Evolutionary conservation across 805 yeast species (phyloP).

Genomic region (Citeromyces matritensis): DNA sequence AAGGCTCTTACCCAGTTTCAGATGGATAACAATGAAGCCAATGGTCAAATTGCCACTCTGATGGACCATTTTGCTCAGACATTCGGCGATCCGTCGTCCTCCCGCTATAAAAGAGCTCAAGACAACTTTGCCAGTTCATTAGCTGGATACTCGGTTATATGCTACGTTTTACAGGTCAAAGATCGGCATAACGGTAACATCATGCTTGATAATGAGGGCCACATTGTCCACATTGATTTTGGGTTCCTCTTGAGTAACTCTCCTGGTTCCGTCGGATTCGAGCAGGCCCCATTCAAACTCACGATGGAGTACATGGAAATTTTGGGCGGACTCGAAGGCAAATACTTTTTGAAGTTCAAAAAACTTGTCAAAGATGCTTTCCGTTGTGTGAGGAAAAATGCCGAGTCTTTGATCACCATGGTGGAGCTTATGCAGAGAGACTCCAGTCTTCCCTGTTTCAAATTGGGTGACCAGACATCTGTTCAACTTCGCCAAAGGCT

Average conservation of each 20-base stretch:
- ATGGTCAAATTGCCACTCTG: slow-evolving; percentile 56
- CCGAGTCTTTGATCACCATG: slow-evolving; percentile 63
- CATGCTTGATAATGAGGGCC: slow-evolving; percentile 93
- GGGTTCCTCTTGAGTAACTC: slow-evolving; percentile 88
- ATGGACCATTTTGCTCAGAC: slow-evolving; percentile 66
- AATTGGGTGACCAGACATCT: slow-evolving; percentile 74
- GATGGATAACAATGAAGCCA: slow-evolving; percentile 48
- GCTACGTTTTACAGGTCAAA: slow-evolving; percentile 82
- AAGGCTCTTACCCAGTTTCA: slow-evolving; percentile 76
- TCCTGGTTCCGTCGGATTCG: slow-evolving; percentile 95
- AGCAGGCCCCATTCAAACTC: slow-evolving; percentile 92
- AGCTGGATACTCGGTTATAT: slow-evolving; percentile 85
- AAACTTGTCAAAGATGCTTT: slow-evolving; percentile 59
- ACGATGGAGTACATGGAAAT: slow-evolving; percentile 82
- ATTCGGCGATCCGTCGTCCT: slow-evolving; percentile 49
- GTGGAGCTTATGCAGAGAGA: slow-evolving; percentile 93
- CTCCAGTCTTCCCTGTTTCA: slow-evolving; percentile 82
- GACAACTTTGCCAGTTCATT: slow-evolving; percentile 73
- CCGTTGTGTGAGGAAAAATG: slow-evolving; percentile 52
- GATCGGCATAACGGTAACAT: slow-evolving; percentile 97
- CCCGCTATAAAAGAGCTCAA: slow-evolving; percentile 59
- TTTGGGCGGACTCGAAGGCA: slow-evolving; percentile 65
- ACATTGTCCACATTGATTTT: slow-evolving; percentile 88
- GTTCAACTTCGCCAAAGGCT: slow-evolving; percentile 67
- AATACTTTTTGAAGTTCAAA: slow-evolving; percentile 43